Evolutionary conservation across 257 asterid species (phyloP).

Genomic region (Gentiana dahurica): DNA sequence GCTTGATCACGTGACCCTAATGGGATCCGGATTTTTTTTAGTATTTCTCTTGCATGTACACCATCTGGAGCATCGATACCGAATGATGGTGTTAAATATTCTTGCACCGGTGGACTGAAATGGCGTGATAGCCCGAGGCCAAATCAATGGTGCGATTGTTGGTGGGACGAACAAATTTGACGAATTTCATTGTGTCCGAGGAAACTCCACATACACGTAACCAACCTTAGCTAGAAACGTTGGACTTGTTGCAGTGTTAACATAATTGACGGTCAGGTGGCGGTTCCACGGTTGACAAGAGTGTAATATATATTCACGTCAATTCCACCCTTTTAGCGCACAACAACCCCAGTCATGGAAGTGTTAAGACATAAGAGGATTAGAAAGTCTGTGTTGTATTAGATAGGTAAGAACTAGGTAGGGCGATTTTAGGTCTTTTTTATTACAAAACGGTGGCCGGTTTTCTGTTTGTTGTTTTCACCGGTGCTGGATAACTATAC

Average conservation of each 20-base stretch:
- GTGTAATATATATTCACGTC: conserved; percentile 54
- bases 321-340: conserved; percentile 60
- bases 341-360: conserved; percentile 90
- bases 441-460: too few species aligned
- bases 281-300: conserved; percentile 45
- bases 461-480: too few species aligned
- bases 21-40: too few species aligned
- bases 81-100: conserved; percentile 28
- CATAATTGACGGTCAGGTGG: conserved; percentile 55
- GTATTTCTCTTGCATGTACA: conserved; percentile 60
- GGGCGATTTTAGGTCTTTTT: too few species aligned
- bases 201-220: conserved; percentile 61
- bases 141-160: conserved; percentile 78
- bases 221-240: conserved; percentile 88
- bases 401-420: too few species aligned
- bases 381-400: too few species aligned
- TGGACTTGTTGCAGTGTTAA: conserved; percentile 78
- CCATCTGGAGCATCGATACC: conserved; percentile 88
- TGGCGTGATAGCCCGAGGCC: conserved; percentile 55
- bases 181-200: conserved; percentile 45
- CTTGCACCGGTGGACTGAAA: conserved; percentile 67
- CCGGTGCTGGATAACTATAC: too few species aligned
- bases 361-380: conserved; percentile 35
- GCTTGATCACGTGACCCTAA: too few species aligned
- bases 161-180: conserved; percentile 82